Percentiles rank a stretch among this genome's conserved stretches.
Evolutionary conservation across 768 basidiomycete genomes (phyloP).

Genomic region (Jaapia argillacea): DNA sequence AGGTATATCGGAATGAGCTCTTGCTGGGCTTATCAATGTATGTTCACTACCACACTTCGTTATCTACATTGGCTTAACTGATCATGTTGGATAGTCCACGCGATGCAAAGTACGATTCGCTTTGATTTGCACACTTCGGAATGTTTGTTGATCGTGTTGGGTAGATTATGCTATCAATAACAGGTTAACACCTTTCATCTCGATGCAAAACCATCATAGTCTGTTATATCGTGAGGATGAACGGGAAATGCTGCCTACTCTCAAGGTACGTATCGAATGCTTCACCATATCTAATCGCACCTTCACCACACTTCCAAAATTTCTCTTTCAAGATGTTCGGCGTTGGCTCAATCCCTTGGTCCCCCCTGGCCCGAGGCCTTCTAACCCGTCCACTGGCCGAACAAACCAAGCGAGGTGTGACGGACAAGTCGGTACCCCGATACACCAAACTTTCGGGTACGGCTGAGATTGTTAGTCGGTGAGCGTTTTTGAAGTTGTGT

Average conservation of each 20-base stretch:
- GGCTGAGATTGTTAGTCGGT: not conserved
- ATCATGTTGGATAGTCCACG: slow-evolving; percentile 7
- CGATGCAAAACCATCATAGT: slow-evolving; percentile 55
- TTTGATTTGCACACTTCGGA: not conserved
- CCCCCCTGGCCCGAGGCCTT: slow-evolving; percentile 23
- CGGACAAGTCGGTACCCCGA: slow-evolving; percentile 7
- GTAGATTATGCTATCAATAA: slow-evolving; percentile 31
- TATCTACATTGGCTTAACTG: not conserved
- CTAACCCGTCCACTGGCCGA: slow-evolving; percentile 16
- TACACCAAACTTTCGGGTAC: not conserved
- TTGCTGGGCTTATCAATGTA: slow-evolving; percentile 14
- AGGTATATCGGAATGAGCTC: slow-evolving; percentile 19
- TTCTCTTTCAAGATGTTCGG: slow-evolving; percentile 12
- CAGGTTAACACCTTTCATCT: slow-evolving; percentile 42
- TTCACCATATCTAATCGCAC: not conserved
- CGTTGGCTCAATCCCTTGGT: slow-evolving; percentile 26
- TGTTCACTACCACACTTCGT: slow-evolving; percentile 1
- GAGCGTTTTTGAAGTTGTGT: not conserved
- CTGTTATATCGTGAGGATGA: slow-evolving; percentile 54
- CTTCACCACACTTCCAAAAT: not conserved
- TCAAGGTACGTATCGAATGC: slow-evolving; percentile 16
- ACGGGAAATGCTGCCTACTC: slow-evolving; percentile 43
- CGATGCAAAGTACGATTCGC: slow-evolving; percentile 13
- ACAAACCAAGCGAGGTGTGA: slow-evolving; percentile 14
- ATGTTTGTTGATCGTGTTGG: not conserved